Evolutionary conservation across 768 basidiomycete species (phyloP), one percentile per base, ranked within the genome.

Genomic region (Lactarius deliciosus): DNA sequence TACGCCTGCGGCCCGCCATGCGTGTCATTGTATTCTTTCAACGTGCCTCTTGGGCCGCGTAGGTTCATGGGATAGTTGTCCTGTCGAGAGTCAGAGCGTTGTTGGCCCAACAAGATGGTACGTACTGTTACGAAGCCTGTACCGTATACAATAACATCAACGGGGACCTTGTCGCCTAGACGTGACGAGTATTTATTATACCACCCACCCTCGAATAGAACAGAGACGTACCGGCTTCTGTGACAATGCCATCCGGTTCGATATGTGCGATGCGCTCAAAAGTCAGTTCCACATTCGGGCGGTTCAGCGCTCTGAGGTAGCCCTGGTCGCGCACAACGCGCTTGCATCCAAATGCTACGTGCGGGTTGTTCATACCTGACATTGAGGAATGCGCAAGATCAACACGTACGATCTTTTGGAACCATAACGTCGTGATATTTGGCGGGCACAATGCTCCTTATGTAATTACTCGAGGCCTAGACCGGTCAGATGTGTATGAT

Each of bases 261-360:
- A 86, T 73, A 4, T 73, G 72, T 36, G 80, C 77, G 56, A 86
- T 83, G 67, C 73, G 40, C 81, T 82, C 82, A 81, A 63, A 86
- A 36, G 72, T 74, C 41, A 88, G 68, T 40, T 75, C 74, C 43
- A 88, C 82, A 72, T 89, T 88, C 1, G 83, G 77, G 57, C 76
- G 77, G 61, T 83, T 75, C 60, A 88, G 74, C 25, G 79, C 77
- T 16, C 79, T 72, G 18, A 89, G 80, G 72, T 86, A 88, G 34
- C 81, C 81, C 3, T 83, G 82, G 71, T 89, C 85, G 64, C 82
- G 79, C 28, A 88, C 82, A 28, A 87, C 81, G 45, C 87, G 81
- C 75, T 85, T 87, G 74, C 86, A 88, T 34, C 86, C 87, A 22
- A 82, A 79, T 47, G 81, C 84, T 85, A 53, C 8, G 56, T 36